phyloP scores from a whole-genome alignment of 345 rosid species.

The Dimocarpus longan region DNA sequence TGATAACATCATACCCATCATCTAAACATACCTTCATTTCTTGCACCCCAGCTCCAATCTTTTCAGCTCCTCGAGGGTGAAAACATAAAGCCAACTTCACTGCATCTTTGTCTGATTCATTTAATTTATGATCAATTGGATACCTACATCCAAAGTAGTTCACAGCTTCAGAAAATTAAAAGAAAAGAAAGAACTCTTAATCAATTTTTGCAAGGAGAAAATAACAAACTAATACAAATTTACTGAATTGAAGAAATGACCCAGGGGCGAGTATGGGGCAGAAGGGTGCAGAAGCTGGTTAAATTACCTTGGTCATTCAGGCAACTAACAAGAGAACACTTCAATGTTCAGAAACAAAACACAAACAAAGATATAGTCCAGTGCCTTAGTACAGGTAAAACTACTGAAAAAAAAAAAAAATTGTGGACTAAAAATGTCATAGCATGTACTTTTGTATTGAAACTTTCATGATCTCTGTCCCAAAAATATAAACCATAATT shows the following conservation, averaged over 20 bases:
- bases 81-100: conserved; percentile 64
- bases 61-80: conserved; percentile 77
- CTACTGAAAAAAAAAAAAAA: too few relatives aligned
- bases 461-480: too few relatives aligned
- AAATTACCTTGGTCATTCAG: neutral
- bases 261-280: neutral
- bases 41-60: conserved; percentile 66
- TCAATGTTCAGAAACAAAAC: neutral
- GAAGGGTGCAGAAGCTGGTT: neutral
- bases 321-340: neutral
- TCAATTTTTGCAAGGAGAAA: neutral
- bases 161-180: neutral
- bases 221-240: neutral
- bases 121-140: conserved; percentile 53
- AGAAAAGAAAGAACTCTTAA: neutral
- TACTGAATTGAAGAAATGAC: neutral
- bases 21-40: conserved; percentile 61
- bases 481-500: too few relatives aligned
- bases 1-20: neutral
- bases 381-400: neutral
- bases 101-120: conserved; percentile 47
- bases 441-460: too few relatives aligned
- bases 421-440: too few relatives aligned
- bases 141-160: conserved; percentile 44
- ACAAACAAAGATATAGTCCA: neutral